Evolutionary conservation across 1,284 basidiomycete species (phyloP).

Genomic region (Ustilago lituana): DNA sequence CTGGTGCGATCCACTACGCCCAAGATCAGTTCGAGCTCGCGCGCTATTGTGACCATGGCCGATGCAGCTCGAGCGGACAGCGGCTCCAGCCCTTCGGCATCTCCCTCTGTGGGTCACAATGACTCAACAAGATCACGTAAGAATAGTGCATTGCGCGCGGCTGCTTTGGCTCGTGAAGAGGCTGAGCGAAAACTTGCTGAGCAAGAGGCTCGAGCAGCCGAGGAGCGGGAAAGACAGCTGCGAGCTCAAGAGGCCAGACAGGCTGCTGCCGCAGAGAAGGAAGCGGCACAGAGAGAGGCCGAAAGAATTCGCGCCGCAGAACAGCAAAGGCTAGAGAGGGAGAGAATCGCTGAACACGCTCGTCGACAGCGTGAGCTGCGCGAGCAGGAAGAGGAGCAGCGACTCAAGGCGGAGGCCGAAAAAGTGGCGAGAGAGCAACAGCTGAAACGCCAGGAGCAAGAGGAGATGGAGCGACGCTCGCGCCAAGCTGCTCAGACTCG

Average conservation of each 20-base stretch:
- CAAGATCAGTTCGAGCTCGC: slow-evolving; percentile 17
- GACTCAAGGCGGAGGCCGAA: slow-evolving; percentile 17
- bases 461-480: slow-evolving; percentile 9
- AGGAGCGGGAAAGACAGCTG: slow-evolving; percentile 21
- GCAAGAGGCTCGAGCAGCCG: slow-evolving; percentile 28
- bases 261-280: slow-evolving; percentile 28
- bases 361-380: slow-evolving; percentile 25
- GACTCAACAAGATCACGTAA: slow-evolving; percentile 35
- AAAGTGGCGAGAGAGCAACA: slow-evolving; percentile 11
- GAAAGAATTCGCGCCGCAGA: slow-evolving; percentile 13
- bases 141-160: slow-evolving; percentile 45
- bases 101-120: slow-evolving; percentile 11
- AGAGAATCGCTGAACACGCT: slow-evolving; percentile 32
- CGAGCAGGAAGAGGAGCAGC: slow-evolving; percentile 30
- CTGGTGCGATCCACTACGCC: slow-evolving; percentile 38
- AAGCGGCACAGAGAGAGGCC: slow-evolving; percentile 13
- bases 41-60: slow-evolving; percentile 14
- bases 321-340: slow-evolving; percentile 34
- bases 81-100: slow-evolving; percentile 23
- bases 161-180: slow-evolving; percentile 42
- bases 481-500: slow-evolving; percentile 18
- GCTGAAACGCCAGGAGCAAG: slow-evolving; percentile 4
- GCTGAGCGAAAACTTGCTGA: slow-evolving; percentile 35
- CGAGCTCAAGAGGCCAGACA: slow-evolving; percentile 26
- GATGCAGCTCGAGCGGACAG: slow-evolving; percentile 29